Conservation (phyloP, 805 yeast genomes). For the Pichia heedii region DNA sequence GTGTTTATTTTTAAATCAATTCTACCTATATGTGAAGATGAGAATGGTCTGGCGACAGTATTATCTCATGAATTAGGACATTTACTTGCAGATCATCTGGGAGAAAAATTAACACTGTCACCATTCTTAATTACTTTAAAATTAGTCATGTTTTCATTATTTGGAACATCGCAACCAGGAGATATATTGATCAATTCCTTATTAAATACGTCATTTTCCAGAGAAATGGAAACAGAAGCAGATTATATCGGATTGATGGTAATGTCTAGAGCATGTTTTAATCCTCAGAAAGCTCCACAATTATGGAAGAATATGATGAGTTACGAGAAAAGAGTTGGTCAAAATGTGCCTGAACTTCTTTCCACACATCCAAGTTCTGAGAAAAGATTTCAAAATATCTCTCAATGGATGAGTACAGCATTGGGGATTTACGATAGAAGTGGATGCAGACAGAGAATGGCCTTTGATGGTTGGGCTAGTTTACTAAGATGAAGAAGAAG, state of each 20-base stretch:
- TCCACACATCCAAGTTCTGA: constrained; percentile 85
- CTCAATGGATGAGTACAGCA: constrained; percentile 57
- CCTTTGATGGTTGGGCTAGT: background rate
- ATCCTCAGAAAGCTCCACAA: constrained; percentile 62
- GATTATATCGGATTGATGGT: constrained; percentile 89
- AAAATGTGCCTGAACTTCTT: constrained; percentile 46
- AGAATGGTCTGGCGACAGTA: constrained; percentile 93
- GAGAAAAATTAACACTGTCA: constrained; percentile 69
- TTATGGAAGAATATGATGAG: constrained; percentile 79
- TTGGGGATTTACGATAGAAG: constrained; percentile 33
- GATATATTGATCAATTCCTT: constrained; percentile 45
- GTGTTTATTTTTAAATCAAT: constrained; percentile 83
- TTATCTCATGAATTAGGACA: constrained; percentile 91
- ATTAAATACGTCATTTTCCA: constrained; percentile 72
- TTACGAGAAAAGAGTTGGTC: constrained; percentile 33
- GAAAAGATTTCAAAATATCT: constrained; percentile 62
- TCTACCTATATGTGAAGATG: constrained; percentile 66
- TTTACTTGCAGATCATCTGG: constrained; percentile 85
- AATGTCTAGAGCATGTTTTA: constrained; percentile 83
- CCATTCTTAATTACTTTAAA: constrained; percentile 60
- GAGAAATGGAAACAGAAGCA: constrained; percentile 95
- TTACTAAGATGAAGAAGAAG: background rate
- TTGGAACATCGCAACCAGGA: constrained; percentile 50
- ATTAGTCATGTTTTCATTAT: constrained; percentile 43
- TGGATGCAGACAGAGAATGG: constrained; percentile 27